These are phyloP conservation scores for Chaetomium cochliodes DNA, from an alignment of 495 filamentous ascomycete genomes.

Conservation along the genomic window DNA sequence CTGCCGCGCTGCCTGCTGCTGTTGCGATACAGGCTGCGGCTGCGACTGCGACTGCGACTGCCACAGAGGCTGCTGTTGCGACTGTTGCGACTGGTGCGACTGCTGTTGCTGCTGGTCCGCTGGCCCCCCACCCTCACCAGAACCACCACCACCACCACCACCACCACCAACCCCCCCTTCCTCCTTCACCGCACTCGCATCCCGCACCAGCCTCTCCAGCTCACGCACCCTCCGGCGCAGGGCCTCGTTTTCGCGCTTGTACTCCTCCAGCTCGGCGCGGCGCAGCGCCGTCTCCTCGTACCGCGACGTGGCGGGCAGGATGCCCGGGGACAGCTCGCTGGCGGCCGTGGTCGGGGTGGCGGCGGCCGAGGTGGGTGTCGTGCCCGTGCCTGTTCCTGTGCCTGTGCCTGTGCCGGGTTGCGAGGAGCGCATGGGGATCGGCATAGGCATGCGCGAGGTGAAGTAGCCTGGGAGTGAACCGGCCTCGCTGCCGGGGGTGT, in stretches of 20 bases:
- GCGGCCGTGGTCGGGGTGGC: slow-evolving; percentile 21
- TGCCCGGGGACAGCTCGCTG: slow-evolving; percentile 45
- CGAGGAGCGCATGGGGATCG: slow-evolving; percentile 6
- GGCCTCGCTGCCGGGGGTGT: slow-evolving; percentile 24
- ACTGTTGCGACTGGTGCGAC: no score
- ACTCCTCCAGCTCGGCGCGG: slow-evolving; percentile 66
- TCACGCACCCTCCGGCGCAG: slow-evolving; percentile 72
- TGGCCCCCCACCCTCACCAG: no score
- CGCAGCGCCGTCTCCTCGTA: slow-evolving; percentile 72
- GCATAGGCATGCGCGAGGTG: slow-evolving; percentile 24
- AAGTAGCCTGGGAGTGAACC: slow-evolving; percentile 34
- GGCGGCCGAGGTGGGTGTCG: slow-evolving; percentile 11
- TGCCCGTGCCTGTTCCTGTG: neutral
- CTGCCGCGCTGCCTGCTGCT: slow-evolving; percentile 36
- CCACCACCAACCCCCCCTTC: no score
- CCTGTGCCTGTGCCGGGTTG: slow-evolving; percentile 9
- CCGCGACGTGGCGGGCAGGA: slow-evolving; percentile 54
- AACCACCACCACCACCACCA: neutral
- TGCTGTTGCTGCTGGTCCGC: no score
- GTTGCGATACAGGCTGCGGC: slow-evolving; percentile 41
- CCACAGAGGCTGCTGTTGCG: no score
- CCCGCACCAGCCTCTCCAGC: slow-evolving; percentile 58
- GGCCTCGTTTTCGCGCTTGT: slow-evolving; percentile 77
- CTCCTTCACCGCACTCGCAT: slow-evolving; percentile 22
- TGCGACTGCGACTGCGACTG: slow-evolving; percentile 7